These are phyloP conservation scores for Torulaspora franciscae DNA, from an alignment of 805 yeast species.

Conservation along the genomic window DNA sequence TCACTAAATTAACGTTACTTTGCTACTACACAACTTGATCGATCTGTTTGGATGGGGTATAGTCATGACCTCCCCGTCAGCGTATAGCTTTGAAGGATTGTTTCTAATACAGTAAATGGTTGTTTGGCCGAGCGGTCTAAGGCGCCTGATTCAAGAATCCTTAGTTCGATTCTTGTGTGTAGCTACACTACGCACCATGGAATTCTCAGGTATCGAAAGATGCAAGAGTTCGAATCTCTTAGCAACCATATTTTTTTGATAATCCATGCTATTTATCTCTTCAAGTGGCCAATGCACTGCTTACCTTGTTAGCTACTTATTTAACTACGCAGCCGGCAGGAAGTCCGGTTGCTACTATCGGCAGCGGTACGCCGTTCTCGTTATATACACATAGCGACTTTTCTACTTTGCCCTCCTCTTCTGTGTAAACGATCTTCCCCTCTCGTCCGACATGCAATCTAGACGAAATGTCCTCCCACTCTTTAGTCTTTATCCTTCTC, in stretches of 20 bases:
- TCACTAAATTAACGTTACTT: too few species aligned
- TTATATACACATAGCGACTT: conserved; percentile 11
- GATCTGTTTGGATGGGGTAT: too few species aligned
- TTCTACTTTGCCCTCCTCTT: conserved; percentile 12
- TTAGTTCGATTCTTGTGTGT: conserved; percentile 15
- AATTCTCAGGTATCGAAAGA: conserved; percentile 25
- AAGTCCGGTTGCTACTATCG: conserved; percentile 14
- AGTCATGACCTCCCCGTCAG: too few species aligned
- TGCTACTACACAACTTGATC: too few species aligned
- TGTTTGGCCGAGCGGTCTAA: conserved; percentile 28
- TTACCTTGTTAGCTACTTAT: not conserved
- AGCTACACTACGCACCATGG: conserved; percentile 9
- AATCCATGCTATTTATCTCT: too few species aligned
- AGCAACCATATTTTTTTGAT: conserved; percentile 20
- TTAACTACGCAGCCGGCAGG: conserved; percentile 20
- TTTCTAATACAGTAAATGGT: conserved; percentile 1
- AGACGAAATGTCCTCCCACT: conserved; percentile 23
- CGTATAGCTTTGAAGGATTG: too few species aligned
- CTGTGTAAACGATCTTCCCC: conserved; percentile 13
- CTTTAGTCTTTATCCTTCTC: conserved; percentile 19
- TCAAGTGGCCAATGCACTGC: not conserved
- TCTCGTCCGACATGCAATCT: conserved; percentile 15
- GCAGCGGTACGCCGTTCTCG: conserved; percentile 5
- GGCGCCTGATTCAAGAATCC: conserved; percentile 23
- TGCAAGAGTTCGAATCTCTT: conserved; percentile 28